Base-by-base conservation (phyloP, 495 filamentous ascomycete genomes). In the Penicillium flavigenum region DNA sequence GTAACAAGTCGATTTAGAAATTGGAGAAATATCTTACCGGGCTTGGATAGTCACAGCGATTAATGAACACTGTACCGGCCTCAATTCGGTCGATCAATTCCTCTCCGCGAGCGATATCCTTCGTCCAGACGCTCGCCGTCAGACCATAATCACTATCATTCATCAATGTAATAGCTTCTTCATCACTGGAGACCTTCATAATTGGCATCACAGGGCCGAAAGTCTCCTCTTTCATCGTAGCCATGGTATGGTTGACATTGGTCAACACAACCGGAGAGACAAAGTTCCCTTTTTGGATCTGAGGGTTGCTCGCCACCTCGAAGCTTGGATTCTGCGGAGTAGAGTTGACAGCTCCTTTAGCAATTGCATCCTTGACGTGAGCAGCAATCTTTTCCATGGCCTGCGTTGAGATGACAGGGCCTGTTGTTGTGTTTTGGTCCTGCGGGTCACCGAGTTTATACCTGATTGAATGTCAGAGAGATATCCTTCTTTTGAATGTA, bases 81-180 rank as follows among this genome's bases (percentile, higher is more conserved):
- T 97, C 93, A 34, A 98, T 84, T 29, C 81, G 76, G 51, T 96
- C 88, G 14, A 86, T 85, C 31, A 98, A 72, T 62, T 86, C 79
- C 57, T 92, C 86, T n/a, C 88, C 95, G 58, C 78, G 83, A 5
- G 72, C 79, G 3, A 86, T 82, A 63, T 98, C 92, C 68, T 96
- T 96, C 17, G 94, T 97, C 94, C 94, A 98, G 39, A 98, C 91
- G 65, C 91, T 96, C n/a, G 91, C 93, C 2, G 95, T 97, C 52
- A 98, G 79, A 2, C 94, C 94, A 66, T 94, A 95, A 54, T 96
- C 85, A 70, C 89, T 93, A 62, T 97, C 92, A 61, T 98, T 98
- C 91, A 98, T 97, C 47, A 96, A 69, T 36, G 76, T 61, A 42
- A 98, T 74, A 2, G 94, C 95, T 68, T 97, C 90, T 14, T 82